Conservation (phyloP, 306 rosid species). For the Myrica gale region DNA sequence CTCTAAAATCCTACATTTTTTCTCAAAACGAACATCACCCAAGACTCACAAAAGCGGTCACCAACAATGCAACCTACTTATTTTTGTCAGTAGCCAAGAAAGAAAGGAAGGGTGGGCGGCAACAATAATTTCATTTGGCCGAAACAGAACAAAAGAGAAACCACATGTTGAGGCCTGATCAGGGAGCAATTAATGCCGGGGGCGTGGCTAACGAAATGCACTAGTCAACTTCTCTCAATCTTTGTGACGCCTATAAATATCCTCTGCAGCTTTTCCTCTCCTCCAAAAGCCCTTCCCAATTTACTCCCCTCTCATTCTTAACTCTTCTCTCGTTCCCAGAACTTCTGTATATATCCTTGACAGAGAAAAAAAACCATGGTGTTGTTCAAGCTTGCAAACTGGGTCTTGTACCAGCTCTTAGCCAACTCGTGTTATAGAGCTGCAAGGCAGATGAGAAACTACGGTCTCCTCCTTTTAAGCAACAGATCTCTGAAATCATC, state of each 20-base stretch:
- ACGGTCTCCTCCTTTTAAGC: constrained; percentile 36
- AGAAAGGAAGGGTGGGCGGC: constrained; percentile 6
- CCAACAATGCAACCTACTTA: constrained; percentile 63
- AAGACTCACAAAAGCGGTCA: constrained; percentile 39
- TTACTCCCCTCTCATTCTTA: not conserved
- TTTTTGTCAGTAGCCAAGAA: constrained; percentile 22
- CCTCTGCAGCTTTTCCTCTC: constrained; percentile 30
- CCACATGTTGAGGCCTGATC: not conserved
- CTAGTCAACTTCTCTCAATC: constrained; percentile 37
- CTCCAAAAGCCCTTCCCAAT: constrained; percentile 23
- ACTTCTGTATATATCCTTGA: not conserved
- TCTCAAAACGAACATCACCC: too few relatives aligned
- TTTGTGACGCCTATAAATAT: constrained; percentile 53
- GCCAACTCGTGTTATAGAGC: constrained; percentile 66
- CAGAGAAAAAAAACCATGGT: constrained; percentile 24
- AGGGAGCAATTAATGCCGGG: constrained; percentile 54
- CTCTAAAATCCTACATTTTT: too few relatives aligned
- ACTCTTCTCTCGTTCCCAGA: not conserved
- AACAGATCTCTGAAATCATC: constrained; percentile 36
- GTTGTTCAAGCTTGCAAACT: constrained; percentile 50
- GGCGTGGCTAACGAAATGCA: constrained; percentile 58
- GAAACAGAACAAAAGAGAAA: not conserved
- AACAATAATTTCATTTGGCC: not conserved
- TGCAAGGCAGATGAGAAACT: constrained; percentile 64
- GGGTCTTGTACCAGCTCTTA: constrained; percentile 57